Percentiles rank a stretch among this genome's conserved stretches.
phyloP scores from a whole-genome alignment of 257 asterid genomes.

The Thymus mandschuricus region DNA sequence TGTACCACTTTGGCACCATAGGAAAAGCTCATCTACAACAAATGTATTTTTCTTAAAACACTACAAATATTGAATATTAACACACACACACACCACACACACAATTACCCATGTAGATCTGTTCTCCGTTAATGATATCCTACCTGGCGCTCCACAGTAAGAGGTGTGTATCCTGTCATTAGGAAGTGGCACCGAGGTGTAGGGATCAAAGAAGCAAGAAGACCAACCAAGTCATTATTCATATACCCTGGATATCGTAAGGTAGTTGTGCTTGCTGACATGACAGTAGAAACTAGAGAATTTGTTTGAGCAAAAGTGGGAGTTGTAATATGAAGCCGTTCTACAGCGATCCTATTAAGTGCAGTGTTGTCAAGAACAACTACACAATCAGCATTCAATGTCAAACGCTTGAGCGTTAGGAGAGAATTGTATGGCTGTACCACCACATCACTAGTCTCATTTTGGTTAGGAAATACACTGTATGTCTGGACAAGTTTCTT shows the following conservation, averaged over 20 bases:
- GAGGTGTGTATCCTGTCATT: conserved; percentile 99
- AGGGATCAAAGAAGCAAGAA: conserved; percentile 97
- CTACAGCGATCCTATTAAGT: conserved; percentile 96
- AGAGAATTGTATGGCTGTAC: conserved; percentile 99
- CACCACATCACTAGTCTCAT: conserved; percentile 98
- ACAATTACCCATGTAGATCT: neutral
- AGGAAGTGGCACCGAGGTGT: conserved; percentile 99
- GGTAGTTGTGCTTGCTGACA: conserved; percentile 99
- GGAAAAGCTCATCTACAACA: neutral
- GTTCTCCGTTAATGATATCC: conserved; percentile 30
- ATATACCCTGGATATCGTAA: conserved; percentile 97
- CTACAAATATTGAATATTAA: neutral
- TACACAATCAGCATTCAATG: conserved; percentile 97
- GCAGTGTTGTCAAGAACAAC: conserved; percentile 99
- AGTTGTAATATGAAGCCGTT: conserved; percentile 86
- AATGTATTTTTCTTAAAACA: neutral
- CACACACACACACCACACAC: no score
- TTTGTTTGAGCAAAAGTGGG: conserved; percentile 97
- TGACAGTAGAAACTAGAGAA: conserved; percentile 96
- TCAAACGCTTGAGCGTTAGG: conserved; percentile 88
- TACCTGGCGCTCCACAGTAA: conserved; percentile 98
- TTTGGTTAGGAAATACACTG: conserved; percentile 99
- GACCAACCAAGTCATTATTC: conserved; percentile 99
- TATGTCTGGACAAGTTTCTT: conserved; percentile 97
- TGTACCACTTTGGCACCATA: conserved; percentile 2